Percentiles rank a stretch among this genome's conserved stretches.
phyloP scores from a whole-genome alignment of 202 grass and related monocot genomes.

The Setaria italica region DNA sequence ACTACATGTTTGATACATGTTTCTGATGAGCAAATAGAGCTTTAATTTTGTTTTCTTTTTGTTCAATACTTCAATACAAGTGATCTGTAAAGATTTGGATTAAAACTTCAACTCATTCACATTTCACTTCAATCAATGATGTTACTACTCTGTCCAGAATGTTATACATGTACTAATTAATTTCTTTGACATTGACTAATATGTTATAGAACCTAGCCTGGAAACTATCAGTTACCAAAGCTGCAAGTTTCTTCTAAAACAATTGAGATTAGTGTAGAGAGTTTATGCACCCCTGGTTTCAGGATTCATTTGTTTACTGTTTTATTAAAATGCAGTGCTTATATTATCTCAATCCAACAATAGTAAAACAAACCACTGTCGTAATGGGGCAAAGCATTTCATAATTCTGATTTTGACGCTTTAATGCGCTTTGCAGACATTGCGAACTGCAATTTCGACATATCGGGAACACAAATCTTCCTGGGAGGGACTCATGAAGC shows the following conservation, averaged over 20 bases:
- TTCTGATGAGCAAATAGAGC: constrained; percentile 7
- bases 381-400: not conserved
- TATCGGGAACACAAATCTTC: constrained; percentile 79
- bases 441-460: constrained; percentile 64
- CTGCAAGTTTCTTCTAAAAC: constrained; percentile 1
- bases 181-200: not conserved
- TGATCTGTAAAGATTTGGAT: not conserved
- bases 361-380: not conserved
- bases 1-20: not conserved
- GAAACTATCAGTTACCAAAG: not conserved
- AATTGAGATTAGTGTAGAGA: constrained; percentile 2
- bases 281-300: not conserved
- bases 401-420: not conserved
- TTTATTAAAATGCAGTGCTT: not conserved
- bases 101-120: not conserved
- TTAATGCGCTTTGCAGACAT: constrained; percentile 55
- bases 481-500: constrained; percentile 93
- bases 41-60: not conserved
- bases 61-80: not conserved
- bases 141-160: not conserved
- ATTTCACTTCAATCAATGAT: not conserved
- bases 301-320: not conserved
- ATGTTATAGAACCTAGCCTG: constrained; percentile 2
- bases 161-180: not conserved
- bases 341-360: not conserved